phyloP scores from a whole-genome alignment of 2,329 filamentous ascomycete genomes.

The Phaeosphaeriaceae sp. region DNA sequence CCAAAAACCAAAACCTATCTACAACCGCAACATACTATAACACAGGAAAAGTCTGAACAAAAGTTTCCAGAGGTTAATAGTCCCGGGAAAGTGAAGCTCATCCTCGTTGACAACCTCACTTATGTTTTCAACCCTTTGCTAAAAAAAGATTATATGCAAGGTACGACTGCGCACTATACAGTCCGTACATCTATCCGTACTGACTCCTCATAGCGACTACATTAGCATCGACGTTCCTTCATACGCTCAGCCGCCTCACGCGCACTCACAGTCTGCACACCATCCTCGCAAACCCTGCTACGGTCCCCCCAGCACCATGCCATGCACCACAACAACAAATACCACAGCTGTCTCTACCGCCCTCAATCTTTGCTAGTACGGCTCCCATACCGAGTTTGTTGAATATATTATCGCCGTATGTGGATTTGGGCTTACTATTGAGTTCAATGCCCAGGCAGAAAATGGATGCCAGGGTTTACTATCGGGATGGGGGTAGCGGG shows the following conservation, averaged over 20 bases:
- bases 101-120: conserved; percentile 51
- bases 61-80: neutral
- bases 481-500: conserved; percentile 22
- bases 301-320: conserved; percentile 1
- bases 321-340: conserved; percentile 7
- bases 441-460: conserved; percentile 43
- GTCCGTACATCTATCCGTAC: conserved; percentile 23
- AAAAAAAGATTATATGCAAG: conserved; percentile 46
- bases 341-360: conserved; percentile 25
- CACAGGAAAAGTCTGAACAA: neutral
- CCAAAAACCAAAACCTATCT: neutral
- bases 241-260: neutral
- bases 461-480: conserved; percentile 43
- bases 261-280: no score
- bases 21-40: neutral
- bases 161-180: conserved; percentile 26
- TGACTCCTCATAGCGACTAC: conserved; percentile 43
- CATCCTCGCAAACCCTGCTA: neutral
- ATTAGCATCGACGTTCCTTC: conserved; percentile 50
- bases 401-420: conserved; percentile 41
- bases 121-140: conserved; percentile 47
- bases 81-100: conserved; percentile 23
- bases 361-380: conserved; percentile 52
- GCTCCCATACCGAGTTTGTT: conserved; percentile 47
- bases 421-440: conserved; percentile 53